phyloP scores from a whole-genome alignment of 2,329 filamentous ascomycete genomes.

The Drechslerella coelobrocha region DNA sequence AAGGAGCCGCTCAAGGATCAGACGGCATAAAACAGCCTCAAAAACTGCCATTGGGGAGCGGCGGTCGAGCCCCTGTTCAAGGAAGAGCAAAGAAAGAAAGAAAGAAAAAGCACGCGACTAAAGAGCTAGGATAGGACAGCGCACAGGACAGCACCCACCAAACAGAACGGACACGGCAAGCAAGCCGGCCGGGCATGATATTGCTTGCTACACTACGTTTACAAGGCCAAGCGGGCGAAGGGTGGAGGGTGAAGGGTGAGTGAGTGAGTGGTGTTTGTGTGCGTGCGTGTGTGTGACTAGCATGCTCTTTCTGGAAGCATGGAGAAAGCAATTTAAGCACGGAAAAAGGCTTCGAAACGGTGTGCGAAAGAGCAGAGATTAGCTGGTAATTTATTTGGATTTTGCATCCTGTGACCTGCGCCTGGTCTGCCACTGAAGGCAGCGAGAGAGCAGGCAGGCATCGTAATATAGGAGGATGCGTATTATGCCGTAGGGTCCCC shows the following conservation, averaged over 20 bases:
- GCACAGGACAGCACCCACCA: slow-evolving; percentile 18
- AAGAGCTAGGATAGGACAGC: slow-evolving; percentile 13
- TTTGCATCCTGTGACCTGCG: slow-evolving; percentile 48
- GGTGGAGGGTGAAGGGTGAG: too few species aligned
- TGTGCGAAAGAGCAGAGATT: neutral
- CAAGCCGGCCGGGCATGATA: slow-evolving; percentile 22
- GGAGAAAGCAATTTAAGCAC: slow-evolving; percentile 20
- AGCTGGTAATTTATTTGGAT: slow-evolving; percentile 6
- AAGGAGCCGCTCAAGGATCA: slow-evolving; percentile 20
- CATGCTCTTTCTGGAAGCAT: slow-evolving; percentile 50
- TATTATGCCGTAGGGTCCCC: neutral
- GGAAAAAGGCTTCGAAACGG: neutral
- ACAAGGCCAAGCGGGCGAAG: too few species aligned
- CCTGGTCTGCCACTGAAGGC: slow-evolving; percentile 49
- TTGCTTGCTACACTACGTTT: too few species aligned
- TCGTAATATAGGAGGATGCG: neutral
- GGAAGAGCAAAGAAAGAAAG: slow-evolving; percentile 1
- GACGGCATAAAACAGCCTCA: slow-evolving; percentile 27
- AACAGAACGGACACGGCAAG: slow-evolving; percentile 24
- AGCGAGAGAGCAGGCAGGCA: slow-evolving; percentile 35
- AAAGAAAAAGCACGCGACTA: neutral
- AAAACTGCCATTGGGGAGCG: slow-evolving; percentile 38
- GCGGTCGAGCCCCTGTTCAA: slow-evolving; percentile 38
- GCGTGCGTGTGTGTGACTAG: slow-evolving; percentile 37
- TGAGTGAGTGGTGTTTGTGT: slow-evolving; percentile 6